phyloP scores from a whole-genome alignment of 2,329 filamentous ascomycete species.

The Cytospora piceicola region DNA sequence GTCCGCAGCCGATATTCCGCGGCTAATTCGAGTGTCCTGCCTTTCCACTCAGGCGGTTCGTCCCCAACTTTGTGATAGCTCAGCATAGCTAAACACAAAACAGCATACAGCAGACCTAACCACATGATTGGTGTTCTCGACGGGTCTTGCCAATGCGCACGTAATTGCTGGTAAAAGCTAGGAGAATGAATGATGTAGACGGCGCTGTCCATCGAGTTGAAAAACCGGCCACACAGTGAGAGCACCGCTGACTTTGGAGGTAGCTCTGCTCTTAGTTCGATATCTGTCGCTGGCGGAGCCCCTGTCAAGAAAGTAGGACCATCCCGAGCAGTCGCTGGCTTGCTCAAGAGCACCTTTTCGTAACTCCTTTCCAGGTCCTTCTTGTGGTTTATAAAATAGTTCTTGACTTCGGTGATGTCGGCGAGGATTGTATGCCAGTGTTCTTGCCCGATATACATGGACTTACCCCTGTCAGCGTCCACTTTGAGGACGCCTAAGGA shows the following conservation, averaged over 20 bases:
- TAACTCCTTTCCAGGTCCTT: conserved; percentile 86
- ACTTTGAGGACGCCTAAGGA: conserved; percentile 84
- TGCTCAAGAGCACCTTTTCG: conserved; percentile 72
- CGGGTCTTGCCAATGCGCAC: conserved; percentile 70
- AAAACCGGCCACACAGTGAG: conserved; percentile 84
- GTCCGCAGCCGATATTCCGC: conserved; percentile 71
- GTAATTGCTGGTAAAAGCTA: conserved; percentile 77
- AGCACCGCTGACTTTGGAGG: conserved; percentile 84
- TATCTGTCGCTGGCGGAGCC: conserved; percentile 69
- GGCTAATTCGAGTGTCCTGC: conserved; percentile 63
- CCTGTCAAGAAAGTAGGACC: conserved; percentile 82
- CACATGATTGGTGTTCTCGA: conserved; percentile 75
- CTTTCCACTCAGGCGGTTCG: conserved; percentile 77
- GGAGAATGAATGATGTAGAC: conserved; percentile 79
- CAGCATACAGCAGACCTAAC: conserved; percentile 75
- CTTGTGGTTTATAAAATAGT: conserved; percentile 83
- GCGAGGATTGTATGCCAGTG: conserved; percentile 81
- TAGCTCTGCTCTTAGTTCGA: conserved; percentile 78
- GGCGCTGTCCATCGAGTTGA: conserved; percentile 77
- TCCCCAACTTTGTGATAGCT: conserved; percentile 81
- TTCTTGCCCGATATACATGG: conserved; percentile 79
- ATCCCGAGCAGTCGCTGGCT: conserved; percentile 60
- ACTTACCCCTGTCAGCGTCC: conserved; percentile 75
- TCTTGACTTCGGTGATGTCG: conserved; percentile 91
- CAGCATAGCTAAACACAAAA: conserved; percentile 76